Evolutionary conservation across 805 yeast genomes (phyloP), one percentile per base, ranked within the genome.

Genomic region (Hanseniaspora lindneri): DNA sequence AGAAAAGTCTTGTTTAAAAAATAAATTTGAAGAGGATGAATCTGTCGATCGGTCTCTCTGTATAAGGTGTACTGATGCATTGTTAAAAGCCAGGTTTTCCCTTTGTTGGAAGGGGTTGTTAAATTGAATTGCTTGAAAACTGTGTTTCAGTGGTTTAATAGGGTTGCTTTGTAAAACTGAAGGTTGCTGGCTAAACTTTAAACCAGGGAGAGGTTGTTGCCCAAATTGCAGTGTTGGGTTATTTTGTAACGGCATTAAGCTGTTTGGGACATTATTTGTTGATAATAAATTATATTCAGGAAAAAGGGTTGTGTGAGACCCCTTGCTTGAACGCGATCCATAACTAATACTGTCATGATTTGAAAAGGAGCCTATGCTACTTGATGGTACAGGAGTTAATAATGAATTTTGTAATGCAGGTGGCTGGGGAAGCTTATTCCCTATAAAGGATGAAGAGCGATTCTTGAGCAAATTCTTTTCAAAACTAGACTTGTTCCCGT

Each of bases 51-150:
- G 25, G 6, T 42, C 25, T 16, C 39, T 32, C 14, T 32, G 46
- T 10, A 33, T 24, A 11, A 33, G 27, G 4, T n/a, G n/a, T 6
- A 30, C 34, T 9, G 34, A 7, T 10, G 34, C 6, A n/a, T 14
- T 30, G 17, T 30, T 30, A 14, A 30, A 30, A 9, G 16, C 17
- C 34, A 30, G 6, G 9, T 14, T 7, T 9, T 30, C 34, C n/a
- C 34, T 9, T 16, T 11, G 37, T 19, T 42, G 46, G 24, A 42
- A 42, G 6, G 46, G 46, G 17, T 42, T 42, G 23, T n/a, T 42
- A 19, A 42, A 42, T 7, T 33, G 39, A 29, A 42, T 24, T 9
- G 7, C n/a, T 17, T 11, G 14, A 30, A 30, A 14, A 17, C 17
- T 30, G 17, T 10, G 17, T 30, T 30, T 30, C 17, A n/a, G n/a